phyloP scores from a whole-genome alignment of 2,329 filamentous ascomycete species.

The Helminthosporium solani region DNA sequence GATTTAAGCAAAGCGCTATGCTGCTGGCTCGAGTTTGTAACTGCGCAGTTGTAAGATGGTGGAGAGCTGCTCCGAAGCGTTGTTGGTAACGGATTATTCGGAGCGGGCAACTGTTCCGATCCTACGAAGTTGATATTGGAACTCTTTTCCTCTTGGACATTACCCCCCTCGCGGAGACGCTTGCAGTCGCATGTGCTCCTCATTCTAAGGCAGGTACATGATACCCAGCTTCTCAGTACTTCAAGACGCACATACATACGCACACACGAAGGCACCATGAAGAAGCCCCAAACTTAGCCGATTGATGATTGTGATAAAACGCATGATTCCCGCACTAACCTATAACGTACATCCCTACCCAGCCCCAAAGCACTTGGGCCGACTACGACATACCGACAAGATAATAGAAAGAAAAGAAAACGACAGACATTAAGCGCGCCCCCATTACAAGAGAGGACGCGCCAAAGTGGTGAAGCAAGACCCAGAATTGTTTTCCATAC shows the following conservation, averaged over 20 bases:
- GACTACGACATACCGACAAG: neutral
- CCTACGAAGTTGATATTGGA: too few species aligned
- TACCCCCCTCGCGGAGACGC: too few species aligned
- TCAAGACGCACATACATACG: too few species aligned
- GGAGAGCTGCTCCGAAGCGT: too few species aligned
- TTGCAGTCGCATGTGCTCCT: too few species aligned
- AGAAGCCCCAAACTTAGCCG: neutral
- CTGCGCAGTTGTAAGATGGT: too few species aligned
- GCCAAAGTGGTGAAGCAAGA: slow-evolving; percentile 1
- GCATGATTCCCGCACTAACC: neutral
- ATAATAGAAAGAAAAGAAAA: neutral
- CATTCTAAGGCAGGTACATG: too few species aligned
- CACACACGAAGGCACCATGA: neutral
- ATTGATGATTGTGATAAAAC: neutral
- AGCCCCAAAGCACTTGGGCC: neutral
- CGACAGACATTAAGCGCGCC: slow-evolving; percentile 5
- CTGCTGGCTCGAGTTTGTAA: neutral
- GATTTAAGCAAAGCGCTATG: neutral
- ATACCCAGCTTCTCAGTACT: too few species aligned
- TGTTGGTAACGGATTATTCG: too few species aligned
- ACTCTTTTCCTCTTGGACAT: neutral
- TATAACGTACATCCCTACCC: slow-evolving; percentile 2
- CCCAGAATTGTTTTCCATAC: slow-evolving; percentile 1
- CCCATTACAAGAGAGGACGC: neutral
- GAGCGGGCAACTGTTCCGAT: too few species aligned